These are phyloP conservation scores for Vachellia collinsii DNA, from an alignment of 306 rosid species.

Conservation along the genomic window DNA sequence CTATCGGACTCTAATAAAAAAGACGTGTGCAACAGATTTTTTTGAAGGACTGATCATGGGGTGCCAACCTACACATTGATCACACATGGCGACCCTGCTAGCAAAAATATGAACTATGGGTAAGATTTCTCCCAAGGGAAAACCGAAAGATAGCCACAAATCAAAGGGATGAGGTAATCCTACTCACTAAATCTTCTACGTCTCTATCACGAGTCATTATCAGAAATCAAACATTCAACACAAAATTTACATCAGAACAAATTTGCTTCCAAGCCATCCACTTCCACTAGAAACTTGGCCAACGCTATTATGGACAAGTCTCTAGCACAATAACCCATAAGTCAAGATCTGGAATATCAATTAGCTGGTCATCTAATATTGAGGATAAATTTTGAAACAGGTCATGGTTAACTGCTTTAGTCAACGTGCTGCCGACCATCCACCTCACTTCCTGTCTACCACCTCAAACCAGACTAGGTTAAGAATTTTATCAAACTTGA, in stretches of 20 bases:
- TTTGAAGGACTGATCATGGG: not conserved
- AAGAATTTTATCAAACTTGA: slow-evolving; percentile 46
- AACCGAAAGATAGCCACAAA: slow-evolving; percentile 5
- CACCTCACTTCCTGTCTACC: slow-evolving; percentile 59
- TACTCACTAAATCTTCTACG: not conserved
- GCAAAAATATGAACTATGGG: not conserved
- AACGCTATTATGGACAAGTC: not conserved
- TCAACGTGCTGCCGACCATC: slow-evolving; percentile 48
- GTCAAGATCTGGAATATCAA: no score
- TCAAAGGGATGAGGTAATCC: slow-evolving; percentile 17
- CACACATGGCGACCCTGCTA: not conserved
- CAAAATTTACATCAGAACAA: not conserved
- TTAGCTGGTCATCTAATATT: no score
- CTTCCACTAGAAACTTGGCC: not conserved
- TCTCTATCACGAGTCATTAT: not conserved
- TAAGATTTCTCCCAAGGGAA: not conserved
- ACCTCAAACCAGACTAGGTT: slow-evolving; percentile 50
- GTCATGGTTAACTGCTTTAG: no score
- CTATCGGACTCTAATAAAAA: not conserved
- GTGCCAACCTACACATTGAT: not conserved
- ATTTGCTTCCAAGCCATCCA: not conserved
- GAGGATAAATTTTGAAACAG: no score
- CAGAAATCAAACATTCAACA: not conserved
- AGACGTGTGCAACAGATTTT: not conserved
- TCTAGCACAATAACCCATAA: slow-evolving; percentile 11